These are phyloP conservation scores for Xylariaceae sp. DNA, from an alignment of 2,329 filamentous ascomycete genomes.

Conservation along the genomic window DNA sequence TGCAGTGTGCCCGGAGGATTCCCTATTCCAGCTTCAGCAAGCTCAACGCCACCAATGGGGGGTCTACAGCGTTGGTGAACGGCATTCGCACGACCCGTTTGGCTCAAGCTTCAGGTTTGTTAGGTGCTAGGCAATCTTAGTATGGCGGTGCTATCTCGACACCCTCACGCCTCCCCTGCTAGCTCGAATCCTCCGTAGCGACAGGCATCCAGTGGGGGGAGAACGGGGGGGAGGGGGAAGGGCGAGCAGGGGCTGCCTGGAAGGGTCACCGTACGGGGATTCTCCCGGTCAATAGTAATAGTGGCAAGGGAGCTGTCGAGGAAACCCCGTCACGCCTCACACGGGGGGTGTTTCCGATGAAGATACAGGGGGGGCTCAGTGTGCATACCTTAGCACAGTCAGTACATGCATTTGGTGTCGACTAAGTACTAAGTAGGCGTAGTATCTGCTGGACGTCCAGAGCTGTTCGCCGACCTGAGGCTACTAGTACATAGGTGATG, in stretches of 20 bases:
- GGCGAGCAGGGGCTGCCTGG: constrained; percentile 8
- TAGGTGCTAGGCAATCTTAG: not conserved
- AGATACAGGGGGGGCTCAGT: too few relatives aligned
- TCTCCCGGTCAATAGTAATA: constrained; percentile 15
- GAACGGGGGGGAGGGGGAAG: constrained; percentile 3
- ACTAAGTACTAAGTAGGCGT: too few relatives aligned
- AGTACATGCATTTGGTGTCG: too few relatives aligned
- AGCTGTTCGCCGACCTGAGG: too few relatives aligned
- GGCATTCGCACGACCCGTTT: constrained; percentile 4
- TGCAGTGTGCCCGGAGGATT: not conserved
- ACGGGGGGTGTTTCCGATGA: constrained; percentile 1
- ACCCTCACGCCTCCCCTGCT: constrained; percentile 1
- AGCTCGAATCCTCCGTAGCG: not conserved
- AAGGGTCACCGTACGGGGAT: constrained; percentile 11
- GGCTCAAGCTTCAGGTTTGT: not conserved
- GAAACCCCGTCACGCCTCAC: not conserved
- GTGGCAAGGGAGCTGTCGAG: not conserved
- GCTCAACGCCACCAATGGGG: constrained; percentile 3
- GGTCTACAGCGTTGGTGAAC: not conserved
- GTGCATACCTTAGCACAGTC: too few relatives aligned
- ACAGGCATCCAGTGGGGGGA: not conserved
- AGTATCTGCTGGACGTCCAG: too few relatives aligned
- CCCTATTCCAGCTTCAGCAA: too few relatives aligned
- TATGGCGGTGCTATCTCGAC: constrained; percentile 1
- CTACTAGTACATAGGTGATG: too few relatives aligned